Evolutionary conservation across 1,284 basidiomycete species (phyloP).

Genomic region (Sporisorium scitamineum): DNA sequence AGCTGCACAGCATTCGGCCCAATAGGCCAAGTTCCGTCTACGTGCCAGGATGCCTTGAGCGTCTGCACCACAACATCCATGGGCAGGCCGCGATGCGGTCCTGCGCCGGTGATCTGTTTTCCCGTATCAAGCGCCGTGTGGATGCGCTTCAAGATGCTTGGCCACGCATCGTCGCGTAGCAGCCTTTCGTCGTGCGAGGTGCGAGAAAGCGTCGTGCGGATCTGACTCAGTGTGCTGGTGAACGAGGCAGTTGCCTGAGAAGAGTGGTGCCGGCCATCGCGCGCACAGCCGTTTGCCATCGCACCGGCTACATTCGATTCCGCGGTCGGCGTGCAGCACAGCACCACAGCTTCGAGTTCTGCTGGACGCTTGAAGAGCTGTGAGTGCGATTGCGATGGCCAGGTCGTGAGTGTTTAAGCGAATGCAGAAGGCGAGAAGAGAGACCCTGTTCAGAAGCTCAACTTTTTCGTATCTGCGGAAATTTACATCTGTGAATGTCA

Average conservation of each 20-base stretch:
- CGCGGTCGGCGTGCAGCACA: neutral
- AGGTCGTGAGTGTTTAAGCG: neutral
- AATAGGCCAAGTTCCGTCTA: constrained; percentile 45
- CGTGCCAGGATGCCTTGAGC: constrained; percentile 44
- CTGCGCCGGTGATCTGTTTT: constrained; percentile 37
- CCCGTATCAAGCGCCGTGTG: constrained; percentile 34
- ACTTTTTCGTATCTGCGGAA: neutral
- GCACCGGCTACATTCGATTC: constrained; percentile 11
- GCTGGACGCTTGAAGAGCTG: neutral
- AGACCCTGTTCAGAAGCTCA: neutral
- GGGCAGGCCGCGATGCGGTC: constrained; percentile 30
- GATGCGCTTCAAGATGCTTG: constrained; percentile 27
- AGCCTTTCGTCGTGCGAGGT: constrained; percentile 21
- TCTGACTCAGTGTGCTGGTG: constrained; percentile 9
- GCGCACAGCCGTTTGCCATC: constrained; percentile 15
- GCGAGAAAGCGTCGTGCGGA: constrained; percentile 12
- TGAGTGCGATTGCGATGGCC: neutral
- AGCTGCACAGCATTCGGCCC: constrained; percentile 29
- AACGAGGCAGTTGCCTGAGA: constrained; percentile 18
- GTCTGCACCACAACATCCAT: constrained; percentile 32
- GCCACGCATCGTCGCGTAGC: constrained; percentile 32
- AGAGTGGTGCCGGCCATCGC: constrained; percentile 9
- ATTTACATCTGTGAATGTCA: neutral
- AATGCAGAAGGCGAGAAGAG: too few species aligned
- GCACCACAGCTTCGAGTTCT: neutral